Conservation (phyloP, 495 filamentous ascomycete genomes). For the Cercophora scortea region DNA sequence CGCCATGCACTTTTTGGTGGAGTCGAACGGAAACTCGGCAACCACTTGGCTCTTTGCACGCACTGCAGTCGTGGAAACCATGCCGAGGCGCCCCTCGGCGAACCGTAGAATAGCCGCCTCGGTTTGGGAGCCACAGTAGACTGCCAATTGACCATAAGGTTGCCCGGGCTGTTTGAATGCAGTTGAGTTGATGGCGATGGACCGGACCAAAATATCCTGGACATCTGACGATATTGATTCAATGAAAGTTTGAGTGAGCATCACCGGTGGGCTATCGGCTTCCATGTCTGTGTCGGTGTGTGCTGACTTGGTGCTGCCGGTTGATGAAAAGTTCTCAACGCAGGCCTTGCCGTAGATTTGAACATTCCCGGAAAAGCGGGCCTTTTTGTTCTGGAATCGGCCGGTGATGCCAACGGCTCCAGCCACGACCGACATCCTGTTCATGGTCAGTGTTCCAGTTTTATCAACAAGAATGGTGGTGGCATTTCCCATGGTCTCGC, state of each 20-base stretch:
- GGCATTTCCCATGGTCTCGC: constrained; percentile 84
- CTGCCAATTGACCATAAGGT: constrained; percentile 45
- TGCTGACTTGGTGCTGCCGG: constrained; percentile 9
- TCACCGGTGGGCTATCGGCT: constrained; percentile 24
- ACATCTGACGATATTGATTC: constrained; percentile 43
- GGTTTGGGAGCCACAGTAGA: constrained; percentile 68
- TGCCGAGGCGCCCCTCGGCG: constrained; percentile 55
- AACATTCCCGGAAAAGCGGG: neutral
- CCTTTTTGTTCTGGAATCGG: constrained; percentile 39
- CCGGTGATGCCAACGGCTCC: constrained; percentile 58
- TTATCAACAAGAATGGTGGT: constrained; percentile 83
- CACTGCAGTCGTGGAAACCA: constrained; percentile 49
- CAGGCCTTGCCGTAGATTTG: no score
- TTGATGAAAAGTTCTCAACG: neutral
- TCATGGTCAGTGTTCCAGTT: constrained; percentile 73
- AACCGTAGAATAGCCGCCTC: constrained; percentile 64
- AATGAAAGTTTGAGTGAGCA: constrained; percentile 48
- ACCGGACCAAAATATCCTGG: constrained; percentile 51
- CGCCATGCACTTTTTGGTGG: constrained; percentile 65
- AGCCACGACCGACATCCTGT: constrained; percentile 66
- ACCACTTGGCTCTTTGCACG: constrained; percentile 50
- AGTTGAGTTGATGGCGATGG: constrained; percentile 66
- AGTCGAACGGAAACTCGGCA: constrained; percentile 64
- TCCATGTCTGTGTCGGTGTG: neutral
- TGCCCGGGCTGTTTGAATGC: constrained; percentile 57